Evolutionary conservation across 257 asterid genomes (phyloP), one percentile per base, ranked within the genome.

Genomic region (Osmanthus fragrans): DNA sequence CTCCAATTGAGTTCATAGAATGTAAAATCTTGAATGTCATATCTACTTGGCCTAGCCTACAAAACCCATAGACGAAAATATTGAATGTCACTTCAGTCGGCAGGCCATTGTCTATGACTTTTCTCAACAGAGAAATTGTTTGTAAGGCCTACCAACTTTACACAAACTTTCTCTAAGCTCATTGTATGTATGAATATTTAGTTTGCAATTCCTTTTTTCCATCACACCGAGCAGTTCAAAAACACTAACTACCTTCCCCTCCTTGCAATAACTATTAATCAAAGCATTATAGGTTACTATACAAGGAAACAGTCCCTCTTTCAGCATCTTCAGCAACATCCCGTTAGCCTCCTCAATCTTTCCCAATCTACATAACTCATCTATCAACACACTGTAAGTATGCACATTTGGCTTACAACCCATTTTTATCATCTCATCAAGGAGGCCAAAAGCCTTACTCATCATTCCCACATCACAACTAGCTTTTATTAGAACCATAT

Each of bases 401-500:
- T 87, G 82, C 67, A 75, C 80, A 81, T 79, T 87, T 4, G 89
- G 89, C 80, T 83, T 81, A 76, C 86, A 81, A 16, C 86, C 27
- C 27, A 56, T 71, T 70, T 73, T 77, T 66, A 54, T 32, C 91
- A 85, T 87, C 80, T 85, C 91, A 77, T 87, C 82, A 2, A 83
- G 56, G 77, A 80, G 79, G 79, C 71, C 68, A 45, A 81, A 70
- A n/a, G 86, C 86, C 56, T 47, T 75, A 77, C 54, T 78, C 4
- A 78, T 73, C 75, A 72, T 81, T 40, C 86, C 87, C 56, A 63
- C 73, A 58, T 79, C 90, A 45, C 82, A 72, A 66, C 60, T 54
- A 63, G 87, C 91, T 85, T 85, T 87, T 83, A 87, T 81, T 65
- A 87, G 78, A 72, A 87, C 85, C 42, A 89, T 85, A 65, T 83